Evolutionary conservation across 768 basidiomycete genomes (phyloP).

Genomic region (Hericium coralloides): DNA sequence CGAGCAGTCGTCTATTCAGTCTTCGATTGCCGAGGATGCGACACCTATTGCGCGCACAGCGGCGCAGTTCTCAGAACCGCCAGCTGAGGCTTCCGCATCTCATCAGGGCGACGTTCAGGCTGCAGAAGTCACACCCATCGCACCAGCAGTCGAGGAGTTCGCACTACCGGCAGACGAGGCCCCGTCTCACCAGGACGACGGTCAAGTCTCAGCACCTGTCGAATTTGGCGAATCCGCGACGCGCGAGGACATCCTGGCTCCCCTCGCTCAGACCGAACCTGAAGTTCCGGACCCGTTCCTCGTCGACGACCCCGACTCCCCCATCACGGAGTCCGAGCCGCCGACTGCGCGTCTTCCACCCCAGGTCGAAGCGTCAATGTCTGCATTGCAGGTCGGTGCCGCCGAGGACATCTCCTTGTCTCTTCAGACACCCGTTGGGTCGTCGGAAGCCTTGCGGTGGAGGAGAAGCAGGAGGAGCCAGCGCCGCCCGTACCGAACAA

Average conservation of each 20-base stretch:
- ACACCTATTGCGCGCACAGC: too few relatives aligned
- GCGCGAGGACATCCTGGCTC: neutral
- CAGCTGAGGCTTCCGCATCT: too few relatives aligned
- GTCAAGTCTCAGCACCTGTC: neutral
- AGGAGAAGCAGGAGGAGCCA: conserved; percentile 14
- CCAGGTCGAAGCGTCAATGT: neutral
- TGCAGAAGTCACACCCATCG: too few relatives aligned
- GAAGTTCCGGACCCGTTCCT: conserved; percentile 40
- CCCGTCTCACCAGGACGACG: neutral
- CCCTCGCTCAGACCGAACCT: neutral
- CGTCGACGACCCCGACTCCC: conserved; percentile 45
- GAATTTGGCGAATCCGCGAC: neutral
- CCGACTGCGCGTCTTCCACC: conserved; percentile 9
- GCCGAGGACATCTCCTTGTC: neutral
- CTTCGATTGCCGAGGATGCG: too few relatives aligned
- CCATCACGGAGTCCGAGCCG: conserved; percentile 15
- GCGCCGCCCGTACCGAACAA: conserved; percentile 38
- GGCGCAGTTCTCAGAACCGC: too few relatives aligned
- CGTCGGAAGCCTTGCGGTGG: conserved; percentile 25
- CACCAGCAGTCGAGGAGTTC: neutral
- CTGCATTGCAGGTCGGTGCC: too few relatives aligned
- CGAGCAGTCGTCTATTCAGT: too few relatives aligned
- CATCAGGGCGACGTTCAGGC: too few relatives aligned
- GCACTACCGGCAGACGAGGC: neutral
- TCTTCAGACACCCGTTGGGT: conserved; percentile 25